phyloP scores from a whole-genome alignment of 192 early-diverging fungal genomes.

The Mortierella hygrophila region DNA sequence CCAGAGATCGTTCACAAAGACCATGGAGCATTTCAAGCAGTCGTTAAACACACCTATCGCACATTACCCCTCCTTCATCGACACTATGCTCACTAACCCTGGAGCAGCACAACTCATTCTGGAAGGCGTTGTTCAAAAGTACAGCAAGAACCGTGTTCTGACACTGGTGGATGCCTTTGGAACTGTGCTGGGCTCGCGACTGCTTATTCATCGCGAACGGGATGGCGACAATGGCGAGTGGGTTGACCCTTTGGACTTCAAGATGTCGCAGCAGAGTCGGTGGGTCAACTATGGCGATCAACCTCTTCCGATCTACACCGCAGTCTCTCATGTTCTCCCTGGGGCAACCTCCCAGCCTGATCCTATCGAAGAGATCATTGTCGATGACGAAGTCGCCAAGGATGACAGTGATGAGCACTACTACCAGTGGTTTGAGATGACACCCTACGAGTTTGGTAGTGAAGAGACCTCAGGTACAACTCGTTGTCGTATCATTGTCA shows the following conservation, averaged over 20 bases:
- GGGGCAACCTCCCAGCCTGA: constrained; percentile 52
- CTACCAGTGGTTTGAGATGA: constrained; percentile 89
- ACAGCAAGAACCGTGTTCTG: constrained; percentile 32
- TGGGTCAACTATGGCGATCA: constrained; percentile 69
- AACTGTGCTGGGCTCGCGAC: constrained; percentile 57
- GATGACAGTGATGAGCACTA: constrained; percentile 45
- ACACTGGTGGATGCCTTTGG: constrained; percentile 74
- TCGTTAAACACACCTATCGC: constrained; percentile 39
- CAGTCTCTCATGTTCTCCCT: constrained; percentile 74
- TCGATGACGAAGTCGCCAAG: constrained; percentile 49
- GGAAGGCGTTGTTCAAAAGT: constrained; percentile 58
- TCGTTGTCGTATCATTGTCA: neutral
- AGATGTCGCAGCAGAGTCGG: constrained; percentile 65
- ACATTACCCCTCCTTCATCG: constrained; percentile 42
- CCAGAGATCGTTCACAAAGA: constrained; percentile 49
- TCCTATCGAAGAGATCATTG: constrained; percentile 14
- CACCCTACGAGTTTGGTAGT: constrained; percentile 84
- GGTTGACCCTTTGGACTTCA: constrained; percentile 61
- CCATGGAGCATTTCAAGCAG: constrained; percentile 44
- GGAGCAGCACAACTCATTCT: constrained; percentile 60
- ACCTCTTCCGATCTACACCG: constrained; percentile 86
- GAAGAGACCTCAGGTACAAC: constrained; percentile 72
- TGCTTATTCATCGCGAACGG: constrained; percentile 57
- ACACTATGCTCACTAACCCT: constrained; percentile 45
- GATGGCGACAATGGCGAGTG: constrained; percentile 54